Percentiles rank a stretch among this genome's conserved stretches.
Conservation (phyloP, 129 eudicot genomes). For the Flaveria ramosissima region DNA sequence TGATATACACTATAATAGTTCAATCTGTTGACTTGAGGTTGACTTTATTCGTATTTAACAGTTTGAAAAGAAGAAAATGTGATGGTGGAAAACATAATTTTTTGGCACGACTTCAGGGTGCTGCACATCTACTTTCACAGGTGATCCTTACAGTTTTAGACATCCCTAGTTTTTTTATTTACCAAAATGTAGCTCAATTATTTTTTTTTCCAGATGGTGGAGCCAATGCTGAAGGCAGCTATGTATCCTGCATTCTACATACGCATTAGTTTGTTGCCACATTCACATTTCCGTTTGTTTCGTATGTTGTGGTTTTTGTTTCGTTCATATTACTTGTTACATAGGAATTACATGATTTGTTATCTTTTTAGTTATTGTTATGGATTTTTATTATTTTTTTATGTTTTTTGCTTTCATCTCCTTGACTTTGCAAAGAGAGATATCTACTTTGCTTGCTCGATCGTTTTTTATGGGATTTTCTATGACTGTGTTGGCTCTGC, state of each 20-base stretch:
- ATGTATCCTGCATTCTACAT: constrained; percentile 66
- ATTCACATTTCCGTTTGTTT: too few species aligned
- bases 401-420: constrained; percentile 11
- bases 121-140: constrained; percentile 72
- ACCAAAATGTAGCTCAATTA: not conserved
- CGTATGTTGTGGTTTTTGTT: not conserved
- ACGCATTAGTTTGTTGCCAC: not conserved
- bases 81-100: constrained; percentile 55
- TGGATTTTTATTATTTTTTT: not conserved
- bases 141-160: constrained; percentile 31
- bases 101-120: constrained; percentile 72
- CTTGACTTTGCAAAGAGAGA: constrained; percentile 66
- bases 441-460: constrained; percentile 82
- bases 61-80: constrained; percentile 69
- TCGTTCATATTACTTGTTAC: not conserved
- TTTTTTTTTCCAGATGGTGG: constrained; percentile 66
- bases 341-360: not conserved
- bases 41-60: constrained; percentile 14
- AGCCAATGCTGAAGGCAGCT: constrained; percentile 87
- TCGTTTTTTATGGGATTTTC: constrained; percentile 85
- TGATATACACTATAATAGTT: constrained; percentile 4
- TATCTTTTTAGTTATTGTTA: not conserved
- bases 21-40: constrained; percentile 1
- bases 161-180: not conserved
- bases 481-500: constrained; percentile 58